Base-by-base conservation (phyloP, 2,329 filamentous ascomycete genomes). In the Aspergillus sp. region DNA sequence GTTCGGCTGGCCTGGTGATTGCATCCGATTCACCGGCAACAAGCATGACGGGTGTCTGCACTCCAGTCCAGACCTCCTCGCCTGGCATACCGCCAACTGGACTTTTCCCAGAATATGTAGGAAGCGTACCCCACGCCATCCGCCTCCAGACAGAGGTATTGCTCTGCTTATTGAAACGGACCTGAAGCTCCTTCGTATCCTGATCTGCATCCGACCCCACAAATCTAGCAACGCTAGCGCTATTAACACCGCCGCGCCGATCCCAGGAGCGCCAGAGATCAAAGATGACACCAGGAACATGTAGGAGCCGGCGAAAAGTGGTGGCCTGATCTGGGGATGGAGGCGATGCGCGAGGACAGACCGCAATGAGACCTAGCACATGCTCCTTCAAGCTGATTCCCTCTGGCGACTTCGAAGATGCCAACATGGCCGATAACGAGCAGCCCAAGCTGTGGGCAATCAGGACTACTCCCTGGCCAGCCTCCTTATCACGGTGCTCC, bases 371-470 rank as follows among this genome's bases (percentile, higher is more conserved):
- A 1, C 84, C 86, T 29, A 78, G 62, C n/a, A 93, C 71, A 49
- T 83, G 67, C 7, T 77, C 58, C 19, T 73, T 66, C n/a, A 85
- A 48, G 1, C 64, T 55, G 15, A 67, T 65, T 14, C 58, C 64
- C 37, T 77, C 63, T 1, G 69, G 59, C 2, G 71, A 75, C 42
- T 69, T 60, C 2, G 68, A 64, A 0, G 75, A 78, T 7, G 85
- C 80, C 32, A 96, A 65, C 11, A 80, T 64, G 15, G 83, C 79
- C 4, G 80, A 76, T 13, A 95, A 65, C 3, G 82, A 82, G 37
- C 82, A 86, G 5, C 91, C 91, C 75, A 95, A 82, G 54, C 86
- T 94, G 52, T 98, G 91, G 1, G 80, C 86, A 37, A 96, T 75
- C 17, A 95, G 58, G 13, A 95, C 72, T 10, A 94, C 72, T 3